phyloP scores from a whole-genome alignment of 345 rosid genomes.

The Boechera divaricarpa region DNA sequence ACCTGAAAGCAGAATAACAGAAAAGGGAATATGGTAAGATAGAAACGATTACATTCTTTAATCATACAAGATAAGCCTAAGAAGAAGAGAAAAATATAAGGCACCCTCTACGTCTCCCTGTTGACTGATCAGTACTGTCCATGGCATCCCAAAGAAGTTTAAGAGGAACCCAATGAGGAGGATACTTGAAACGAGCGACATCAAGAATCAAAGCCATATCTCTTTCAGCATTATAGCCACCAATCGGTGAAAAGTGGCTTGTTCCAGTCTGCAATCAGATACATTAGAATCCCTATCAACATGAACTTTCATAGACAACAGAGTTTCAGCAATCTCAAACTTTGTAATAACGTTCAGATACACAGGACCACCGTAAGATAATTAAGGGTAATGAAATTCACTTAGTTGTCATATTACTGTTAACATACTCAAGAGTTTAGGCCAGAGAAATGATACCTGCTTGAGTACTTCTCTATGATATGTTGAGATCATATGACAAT shows the following conservation, averaged over 20 bases:
- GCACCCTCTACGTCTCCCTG: slow-evolving; percentile 85
- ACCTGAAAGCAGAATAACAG: slow-evolving; percentile 54
- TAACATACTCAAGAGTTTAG: background rate
- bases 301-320: background rate
- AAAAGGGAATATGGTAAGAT: slow-evolving; percentile 3
- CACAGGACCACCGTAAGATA: background rate
- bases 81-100: background rate
- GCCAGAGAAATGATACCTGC: slow-evolving; percentile 56
- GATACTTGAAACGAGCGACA: slow-evolving; percentile 97
- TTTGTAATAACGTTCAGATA: background rate
- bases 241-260: slow-evolving; percentile 96
- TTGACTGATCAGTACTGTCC: slow-evolving; percentile 68
- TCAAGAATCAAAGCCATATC: slow-evolving; percentile 98
- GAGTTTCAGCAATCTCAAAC: slow-evolving; percentile 6
- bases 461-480: slow-evolving; percentile 73
- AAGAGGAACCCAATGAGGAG: slow-evolving; percentile 98
- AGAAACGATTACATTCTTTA: background rate
- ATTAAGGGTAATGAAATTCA: background rate
- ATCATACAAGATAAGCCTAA: background rate
- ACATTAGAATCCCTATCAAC: slow-evolving; percentile 2
- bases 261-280: slow-evolving; percentile 75
- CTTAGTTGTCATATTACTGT: background rate
- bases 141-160: slow-evolving; percentile 95
- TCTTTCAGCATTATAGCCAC: slow-evolving; percentile 86
- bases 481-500: slow-evolving; percentile 79